Evolutionary conservation across 1,284 basidiomycete genomes (phyloP).

Genomic region (Moesziomyces sp.): DNA sequence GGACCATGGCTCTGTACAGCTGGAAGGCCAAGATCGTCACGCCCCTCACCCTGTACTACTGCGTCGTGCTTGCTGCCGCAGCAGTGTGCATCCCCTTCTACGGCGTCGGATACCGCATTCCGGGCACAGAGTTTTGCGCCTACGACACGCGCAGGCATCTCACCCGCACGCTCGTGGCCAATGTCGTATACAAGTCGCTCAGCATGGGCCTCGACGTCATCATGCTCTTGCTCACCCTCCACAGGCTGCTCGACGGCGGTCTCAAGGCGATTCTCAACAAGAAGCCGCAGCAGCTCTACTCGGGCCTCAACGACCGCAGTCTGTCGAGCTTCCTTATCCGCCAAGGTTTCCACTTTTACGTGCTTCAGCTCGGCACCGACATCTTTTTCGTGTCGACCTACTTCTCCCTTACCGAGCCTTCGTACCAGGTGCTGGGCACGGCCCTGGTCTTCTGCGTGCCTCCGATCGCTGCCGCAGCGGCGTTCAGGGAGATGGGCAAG

Average conservation of each 20-base stretch:
- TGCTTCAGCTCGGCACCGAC: conserved; percentile 23
- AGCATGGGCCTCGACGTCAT: conserved; percentile 32
- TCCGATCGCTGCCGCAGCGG: conserved; percentile 33
- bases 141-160: conserved; percentile 30
- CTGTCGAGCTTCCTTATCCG: conserved; percentile 37
- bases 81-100: conserved; percentile 29
- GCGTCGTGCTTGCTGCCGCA: conserved; percentile 15
- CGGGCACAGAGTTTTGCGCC: conserved; percentile 26
- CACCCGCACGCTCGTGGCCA: conserved; percentile 10
- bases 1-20: conserved; percentile 40
- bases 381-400: conserved; percentile 38
- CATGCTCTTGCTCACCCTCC: conserved; percentile 39
- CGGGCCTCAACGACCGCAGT: conserved; percentile 6
- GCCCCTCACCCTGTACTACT: conserved; percentile 22
- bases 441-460: conserved; percentile 31
- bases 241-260: conserved; percentile 43
- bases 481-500: conserved; percentile 45
- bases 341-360: conserved; percentile 46
- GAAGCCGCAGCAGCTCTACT: conserved; percentile 16
- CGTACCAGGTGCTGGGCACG: conserved; percentile 35
- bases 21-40: conserved; percentile 30
- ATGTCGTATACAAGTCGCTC: conserved; percentile 28
- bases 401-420: conserved; percentile 12
- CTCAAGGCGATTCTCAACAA: conserved; percentile 19
- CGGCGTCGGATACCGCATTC: conserved; percentile 32